Conservation (phyloP, 306 rosid genomes). For the Erythrophleum fordii region DNA sequence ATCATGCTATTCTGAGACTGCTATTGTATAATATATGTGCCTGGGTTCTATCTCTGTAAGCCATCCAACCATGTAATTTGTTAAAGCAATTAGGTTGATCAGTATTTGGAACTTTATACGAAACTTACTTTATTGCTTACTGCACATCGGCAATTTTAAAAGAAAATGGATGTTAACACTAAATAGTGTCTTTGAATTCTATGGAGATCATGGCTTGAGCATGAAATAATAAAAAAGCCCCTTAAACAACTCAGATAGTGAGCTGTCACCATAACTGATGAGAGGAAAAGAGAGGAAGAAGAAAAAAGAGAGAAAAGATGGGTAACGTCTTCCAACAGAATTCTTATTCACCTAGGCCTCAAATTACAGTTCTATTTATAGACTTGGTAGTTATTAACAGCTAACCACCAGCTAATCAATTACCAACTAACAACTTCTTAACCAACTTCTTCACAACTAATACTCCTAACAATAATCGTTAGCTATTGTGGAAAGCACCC, state of each 20-base stretch:
- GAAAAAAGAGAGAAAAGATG: too few species aligned
- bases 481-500: conserved; percentile 27
- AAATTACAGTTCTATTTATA: too few species aligned
- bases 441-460: too few species aligned
- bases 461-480: neutral
- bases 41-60: conserved; percentile 24
- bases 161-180: conserved; percentile 12
- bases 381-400: too few species aligned
- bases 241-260: conserved; percentile 23
- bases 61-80: conserved; percentile 22
- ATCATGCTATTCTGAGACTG: conserved; percentile 12
- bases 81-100: conserved; percentile 20
- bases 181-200: conserved; percentile 19
- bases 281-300: too few species aligned
- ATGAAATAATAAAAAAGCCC: conserved; percentile 14
- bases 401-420: too few species aligned
- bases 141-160: conserved; percentile 5
- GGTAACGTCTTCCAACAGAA: too few species aligned
- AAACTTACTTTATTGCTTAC: conserved; percentile 17
- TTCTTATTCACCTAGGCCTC: too few species aligned
- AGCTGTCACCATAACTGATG: conserved; percentile 24
- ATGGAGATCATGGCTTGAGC: conserved; percentile 11
- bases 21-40: conserved; percentile 13
- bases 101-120: conserved; percentile 24
- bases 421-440: too few species aligned